phyloP scores from a whole-genome alignment of 192 early-diverging fungal species.

The Entomortierella parvispora region DNA sequence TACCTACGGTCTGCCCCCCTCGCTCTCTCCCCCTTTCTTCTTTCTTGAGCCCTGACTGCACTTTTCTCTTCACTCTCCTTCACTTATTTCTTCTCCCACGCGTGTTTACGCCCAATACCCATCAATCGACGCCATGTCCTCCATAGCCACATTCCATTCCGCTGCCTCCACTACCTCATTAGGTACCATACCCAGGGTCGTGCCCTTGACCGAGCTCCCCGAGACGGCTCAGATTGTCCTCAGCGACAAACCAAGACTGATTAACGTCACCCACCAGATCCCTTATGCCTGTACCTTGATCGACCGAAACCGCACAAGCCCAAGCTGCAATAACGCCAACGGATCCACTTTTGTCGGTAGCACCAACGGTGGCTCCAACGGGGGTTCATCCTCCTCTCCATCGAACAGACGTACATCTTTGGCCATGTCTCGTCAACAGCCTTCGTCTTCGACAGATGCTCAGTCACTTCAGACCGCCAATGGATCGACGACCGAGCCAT shows the following conservation, averaged over 20 bases:
- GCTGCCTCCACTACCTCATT: slow-evolving; percentile 30
- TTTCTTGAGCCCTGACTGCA: neutral
- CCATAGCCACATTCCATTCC: slow-evolving; percentile 22
- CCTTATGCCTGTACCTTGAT: slow-evolving; percentile 59
- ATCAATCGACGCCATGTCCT: slow-evolving; percentile 4
- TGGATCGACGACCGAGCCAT: neutral
- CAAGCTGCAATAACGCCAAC: neutral
- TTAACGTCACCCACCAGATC: slow-evolving; percentile 66
- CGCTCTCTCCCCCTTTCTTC: neutral
- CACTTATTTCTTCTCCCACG: neutral
- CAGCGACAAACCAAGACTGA: slow-evolving; percentile 51
- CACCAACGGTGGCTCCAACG: neutral
- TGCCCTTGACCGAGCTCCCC: slow-evolving; percentile 39
- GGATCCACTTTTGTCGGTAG: too few relatives aligned
- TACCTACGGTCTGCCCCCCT: neutral
- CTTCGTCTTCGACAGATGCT: slow-evolving; percentile 15
- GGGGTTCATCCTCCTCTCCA: slow-evolving; percentile 19
- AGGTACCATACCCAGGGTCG: slow-evolving; percentile 4
- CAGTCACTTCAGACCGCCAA: neutral
- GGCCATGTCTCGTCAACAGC: slow-evolving; percentile 32
- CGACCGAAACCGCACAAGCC: slow-evolving; percentile 5
- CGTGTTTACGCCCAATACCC: neutral
- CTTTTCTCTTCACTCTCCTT: neutral
- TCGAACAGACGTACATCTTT: slow-evolving; percentile 33
- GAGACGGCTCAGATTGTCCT: slow-evolving; percentile 42